Evolutionary conservation across 2,329 filamentous ascomycete genomes (phyloP), one percentile per base, ranked within the genome.

Genomic region (Colletotrichum cereale): DNA sequence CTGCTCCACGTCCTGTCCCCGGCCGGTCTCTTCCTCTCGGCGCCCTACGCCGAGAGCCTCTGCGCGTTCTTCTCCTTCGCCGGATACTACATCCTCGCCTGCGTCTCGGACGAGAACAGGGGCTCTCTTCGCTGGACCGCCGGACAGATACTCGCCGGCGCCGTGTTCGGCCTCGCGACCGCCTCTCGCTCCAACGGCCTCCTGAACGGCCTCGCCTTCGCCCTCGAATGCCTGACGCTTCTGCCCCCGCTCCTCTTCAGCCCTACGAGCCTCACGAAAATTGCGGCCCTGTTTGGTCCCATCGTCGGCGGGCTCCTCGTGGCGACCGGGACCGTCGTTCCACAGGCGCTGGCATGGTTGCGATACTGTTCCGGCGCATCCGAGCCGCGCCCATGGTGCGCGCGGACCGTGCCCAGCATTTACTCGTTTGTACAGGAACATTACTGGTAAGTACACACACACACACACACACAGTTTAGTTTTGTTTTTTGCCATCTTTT

Each of bases 341-440:
- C 96, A 10, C 96, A 99, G 79, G 84, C 86, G 58, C 76, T 92
- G 44, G 95, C 95, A 2, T 98, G 94, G 81, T 79, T 80, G 62
- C 87, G 89, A 50, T 98, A 92, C 80, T 97, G 94, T 77, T 72
- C 75, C 47, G 68, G 73, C 34, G 74, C 78, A 24, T 77, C 78
- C 53, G 75, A 76, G 10, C 77, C 77, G 69, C 84, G 93, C 67
- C 88, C 90, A 5, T 99, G 96, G 96, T 99, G 96, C 80, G 79
- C 81, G 26, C 86, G 84, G 24, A 79, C 82, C n/a, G 74, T 95
- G 16, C 96, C 96, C 5, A 97, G 94, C 79, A 95, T 99, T 72
- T 98, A 97, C 82, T 87, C 90, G 0, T 98, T 93, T 85, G 96
- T 98, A 2, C 96, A 99, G 79, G 86, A 87, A 56, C 86, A 93